Evolutionary conservation across 2,329 filamentous ascomycete genomes (phyloP).

Genomic region (Exophiala lecanii-corni): DNA sequence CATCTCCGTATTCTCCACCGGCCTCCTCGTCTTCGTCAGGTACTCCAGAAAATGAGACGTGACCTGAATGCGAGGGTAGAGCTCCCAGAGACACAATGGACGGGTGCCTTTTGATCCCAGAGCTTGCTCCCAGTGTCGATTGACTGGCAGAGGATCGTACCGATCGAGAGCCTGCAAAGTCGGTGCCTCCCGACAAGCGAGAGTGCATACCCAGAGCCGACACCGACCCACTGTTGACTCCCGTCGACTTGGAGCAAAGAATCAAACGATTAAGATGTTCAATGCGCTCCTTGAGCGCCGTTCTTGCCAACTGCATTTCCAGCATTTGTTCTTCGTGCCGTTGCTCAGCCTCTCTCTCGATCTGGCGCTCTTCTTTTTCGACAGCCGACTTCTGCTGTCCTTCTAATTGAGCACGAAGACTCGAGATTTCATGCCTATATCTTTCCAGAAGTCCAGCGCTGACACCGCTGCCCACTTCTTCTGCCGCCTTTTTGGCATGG

Average conservation of each 20-base stretch:
- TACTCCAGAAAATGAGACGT: constrained; percentile 32
- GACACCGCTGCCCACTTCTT: constrained; percentile 67
- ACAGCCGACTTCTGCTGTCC: constrained; percentile 66
- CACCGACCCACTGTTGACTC: constrained; percentile 78
- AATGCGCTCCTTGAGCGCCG: constrained; percentile 93
- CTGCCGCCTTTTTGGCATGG: constrained; percentile 90
- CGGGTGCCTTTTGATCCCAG: constrained; percentile 58
- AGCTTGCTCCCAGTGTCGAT: constrained; percentile 48
- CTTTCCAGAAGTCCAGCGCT: constrained; percentile 72
- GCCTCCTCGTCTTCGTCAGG: constrained; percentile 59
- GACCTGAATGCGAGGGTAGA: constrained; percentile 31
- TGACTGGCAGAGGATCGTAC: constrained; percentile 66
- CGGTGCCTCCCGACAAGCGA: constrained; percentile 49
- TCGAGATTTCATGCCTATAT: constrained; percentile 87
- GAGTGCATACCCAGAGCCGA: constrained; percentile 63
- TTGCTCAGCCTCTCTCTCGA: constrained; percentile 74
- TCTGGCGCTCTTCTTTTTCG: constrained; percentile 61
- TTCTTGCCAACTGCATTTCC: constrained; percentile 95
- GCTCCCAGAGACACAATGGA: constrained; percentile 61
- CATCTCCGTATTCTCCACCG: constrained; percentile 78
- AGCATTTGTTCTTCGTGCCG: constrained; percentile 96
- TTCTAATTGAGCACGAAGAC: constrained; percentile 75
- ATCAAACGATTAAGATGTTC: constrained; percentile 95
- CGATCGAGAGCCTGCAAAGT: constrained; percentile 46
- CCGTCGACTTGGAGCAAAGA: constrained; percentile 89